These are phyloP conservation scores for Jatropha curcas DNA, from an alignment of 345 rosid species.

Conservation along the genomic window DNA sequence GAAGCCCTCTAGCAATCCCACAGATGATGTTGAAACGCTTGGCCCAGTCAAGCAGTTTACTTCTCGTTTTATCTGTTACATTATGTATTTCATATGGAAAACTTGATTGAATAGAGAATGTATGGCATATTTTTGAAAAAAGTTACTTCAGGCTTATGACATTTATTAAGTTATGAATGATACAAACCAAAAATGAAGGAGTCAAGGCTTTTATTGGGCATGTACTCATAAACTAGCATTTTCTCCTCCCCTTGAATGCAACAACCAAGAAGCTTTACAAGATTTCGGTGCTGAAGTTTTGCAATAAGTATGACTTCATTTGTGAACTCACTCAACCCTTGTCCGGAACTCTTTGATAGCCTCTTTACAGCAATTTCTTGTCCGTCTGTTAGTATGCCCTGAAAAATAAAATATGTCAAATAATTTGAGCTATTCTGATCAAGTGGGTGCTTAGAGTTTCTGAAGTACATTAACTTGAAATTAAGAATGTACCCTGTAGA, in stretches of 20 bases:
- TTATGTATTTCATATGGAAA: background rate
- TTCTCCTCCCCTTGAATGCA: conserved; percentile 37
- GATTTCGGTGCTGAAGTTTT: conserved; percentile 15
- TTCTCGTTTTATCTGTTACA: conserved; percentile 3
- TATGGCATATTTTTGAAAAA: no score
- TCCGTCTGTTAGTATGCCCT: conserved; percentile 9
- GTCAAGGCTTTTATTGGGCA: conserved; percentile 38
- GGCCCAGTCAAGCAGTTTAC: conserved; percentile 13
- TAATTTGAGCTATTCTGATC: no score
- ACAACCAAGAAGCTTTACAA: conserved; percentile 30
- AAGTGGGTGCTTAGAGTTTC: no score
- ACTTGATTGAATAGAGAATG: no score
- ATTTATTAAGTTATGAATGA: background rate
- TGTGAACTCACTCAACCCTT: conserved; percentile 16
- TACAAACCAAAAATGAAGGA: conserved; percentile 31
- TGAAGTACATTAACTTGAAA: no score
- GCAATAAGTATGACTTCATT: conserved; percentile 11
- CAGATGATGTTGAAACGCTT: conserved; percentile 18
- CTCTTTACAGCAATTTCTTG: conserved; percentile 23
- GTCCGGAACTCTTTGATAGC: conserved; percentile 13
- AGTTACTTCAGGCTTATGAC: background rate
- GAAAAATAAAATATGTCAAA: background rate
- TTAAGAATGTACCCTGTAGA: background rate
- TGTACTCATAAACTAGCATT: conserved; percentile 36
- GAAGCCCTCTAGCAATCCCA: conserved; percentile 24